Percentiles rank a stretch among this genome's conserved stretches.
Conservation (phyloP, 1,139 yeast species). For the Meyerozyma elateridarum region DNA sequence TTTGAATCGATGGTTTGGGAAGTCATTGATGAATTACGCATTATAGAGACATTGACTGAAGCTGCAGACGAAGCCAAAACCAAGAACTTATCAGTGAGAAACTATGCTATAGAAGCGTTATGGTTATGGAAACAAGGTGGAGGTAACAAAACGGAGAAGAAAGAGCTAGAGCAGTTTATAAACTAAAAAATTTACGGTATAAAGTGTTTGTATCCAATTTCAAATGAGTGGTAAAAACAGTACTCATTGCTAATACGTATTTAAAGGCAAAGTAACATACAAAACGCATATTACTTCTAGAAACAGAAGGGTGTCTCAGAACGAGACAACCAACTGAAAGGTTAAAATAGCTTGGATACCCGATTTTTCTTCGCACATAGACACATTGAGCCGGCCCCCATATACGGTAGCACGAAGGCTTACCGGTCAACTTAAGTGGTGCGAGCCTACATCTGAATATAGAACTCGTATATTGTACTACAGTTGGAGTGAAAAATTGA, state of each 20-base stretch:
- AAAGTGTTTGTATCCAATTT: constrained; percentile 15
- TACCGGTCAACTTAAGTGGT: constrained; percentile 18
- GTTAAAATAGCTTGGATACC: constrained; percentile 1
- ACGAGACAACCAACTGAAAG: background rate
- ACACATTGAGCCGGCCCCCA: constrained; percentile 48
- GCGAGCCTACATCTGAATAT: constrained; percentile 8
- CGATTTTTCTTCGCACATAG: constrained; percentile 42
- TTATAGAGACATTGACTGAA: constrained; percentile 67
- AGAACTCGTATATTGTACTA: background rate
- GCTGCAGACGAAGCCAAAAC: constrained; percentile 70
- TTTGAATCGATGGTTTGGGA: constrained; percentile 75
- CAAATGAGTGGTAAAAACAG: constrained; percentile 7
- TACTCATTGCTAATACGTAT: constrained; percentile 1
- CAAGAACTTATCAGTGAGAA: constrained; percentile 68
- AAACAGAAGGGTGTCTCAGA: constrained; percentile 2
- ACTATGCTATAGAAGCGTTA: constrained; percentile 86
- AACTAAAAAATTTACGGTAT: too few relatives aligned
- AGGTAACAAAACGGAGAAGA: constrained; percentile 32
- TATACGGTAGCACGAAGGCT: constrained; percentile 8
- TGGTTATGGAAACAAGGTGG: constrained; percentile 92
- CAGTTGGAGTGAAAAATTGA: too few relatives aligned
- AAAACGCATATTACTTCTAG: constrained; percentile 5
- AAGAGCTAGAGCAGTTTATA: constrained; percentile 11
- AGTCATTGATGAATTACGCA: constrained; percentile 56
- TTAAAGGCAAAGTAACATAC: constrained; percentile 3